Evolutionary conservation across 768 basidiomycete genomes (phyloP).

Genomic region (Sporobolomyces roseus): DNA sequence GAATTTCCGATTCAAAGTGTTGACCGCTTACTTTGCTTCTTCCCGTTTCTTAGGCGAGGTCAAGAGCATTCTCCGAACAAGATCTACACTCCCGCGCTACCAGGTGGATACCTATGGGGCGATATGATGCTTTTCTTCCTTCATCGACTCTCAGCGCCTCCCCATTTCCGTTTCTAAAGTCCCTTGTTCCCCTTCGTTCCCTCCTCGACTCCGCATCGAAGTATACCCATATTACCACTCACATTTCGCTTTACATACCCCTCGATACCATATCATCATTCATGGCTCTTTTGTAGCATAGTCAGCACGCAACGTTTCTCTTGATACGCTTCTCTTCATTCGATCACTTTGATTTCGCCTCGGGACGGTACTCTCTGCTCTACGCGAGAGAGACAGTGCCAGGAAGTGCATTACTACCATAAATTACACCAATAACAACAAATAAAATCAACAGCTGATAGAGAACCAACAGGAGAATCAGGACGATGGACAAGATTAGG

Average conservation of each 20-base stretch:
- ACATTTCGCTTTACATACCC: background rate
- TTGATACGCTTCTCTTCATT: too few relatives aligned
- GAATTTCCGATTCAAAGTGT: background rate
- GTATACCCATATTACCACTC: background rate
- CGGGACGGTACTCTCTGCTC: too few relatives aligned
- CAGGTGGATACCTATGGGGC: slow-evolving; percentile 39
- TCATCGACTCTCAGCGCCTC: background rate
- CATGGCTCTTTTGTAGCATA: too few relatives aligned
- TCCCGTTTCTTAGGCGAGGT: slow-evolving; percentile 16
- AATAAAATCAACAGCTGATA: too few relatives aligned
- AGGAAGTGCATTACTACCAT: too few relatives aligned
- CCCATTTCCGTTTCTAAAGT: slow-evolving; percentile 5
- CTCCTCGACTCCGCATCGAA: too few relatives aligned
- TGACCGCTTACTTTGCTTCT: background rate
- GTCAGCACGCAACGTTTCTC: too few relatives aligned
- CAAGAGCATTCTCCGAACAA: slow-evolving; percentile 25
- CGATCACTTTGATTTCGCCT: too few relatives aligned
- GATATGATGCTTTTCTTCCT: slow-evolving; percentile 38
- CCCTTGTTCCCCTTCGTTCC: background rate
- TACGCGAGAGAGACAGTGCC: too few relatives aligned
- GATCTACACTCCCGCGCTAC: slow-evolving; percentile 13
- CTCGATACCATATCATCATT: background rate
- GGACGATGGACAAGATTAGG: too few relatives aligned
- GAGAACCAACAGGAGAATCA: too few relatives aligned
- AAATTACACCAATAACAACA: too few relatives aligned